These are phyloP conservation scores for Corymbia maculata DNA, from an alignment of 345 rosid genomes.

Conservation along the genomic window DNA sequence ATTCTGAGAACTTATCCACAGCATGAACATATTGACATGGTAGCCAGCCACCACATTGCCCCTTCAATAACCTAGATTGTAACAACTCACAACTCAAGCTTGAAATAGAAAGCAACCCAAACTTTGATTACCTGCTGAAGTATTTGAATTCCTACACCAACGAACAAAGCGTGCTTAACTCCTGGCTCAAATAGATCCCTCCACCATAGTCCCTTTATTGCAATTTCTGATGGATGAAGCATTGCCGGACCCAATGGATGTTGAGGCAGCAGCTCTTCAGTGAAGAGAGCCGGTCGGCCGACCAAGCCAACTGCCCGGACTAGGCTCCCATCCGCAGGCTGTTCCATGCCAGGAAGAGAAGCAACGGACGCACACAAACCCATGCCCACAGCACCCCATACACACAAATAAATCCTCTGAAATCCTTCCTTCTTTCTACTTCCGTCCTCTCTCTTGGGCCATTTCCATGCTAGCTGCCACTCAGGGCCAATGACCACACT, in stretches of 20 bases:
- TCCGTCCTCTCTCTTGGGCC: conserved; percentile 64
- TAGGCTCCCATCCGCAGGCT: conserved; percentile 38
- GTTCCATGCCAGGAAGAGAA: conserved; percentile 54
- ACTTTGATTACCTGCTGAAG: conserved; percentile 82
- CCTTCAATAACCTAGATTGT: not conserved
- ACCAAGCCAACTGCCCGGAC: conserved; percentile 90
- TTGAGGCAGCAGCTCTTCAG: conserved; percentile 51
- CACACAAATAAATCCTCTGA: conserved; percentile 74
- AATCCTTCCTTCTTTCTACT: conserved; percentile 79
- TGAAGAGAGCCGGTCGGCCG: conserved; percentile 76
- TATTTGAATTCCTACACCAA: conserved; percentile 91
- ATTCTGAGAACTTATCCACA: not conserved
- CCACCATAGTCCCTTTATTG: conserved; percentile 52
- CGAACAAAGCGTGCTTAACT: conserved; percentile 77
- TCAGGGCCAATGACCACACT: conserved; percentile 85
- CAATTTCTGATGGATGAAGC: conserved; percentile 79
- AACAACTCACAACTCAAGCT: not conserved
- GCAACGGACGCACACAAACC: conserved; percentile 66
- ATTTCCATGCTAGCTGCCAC: conserved; percentile 99
- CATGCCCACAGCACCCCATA: conserved; percentile 52
- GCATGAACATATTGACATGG: not conserved
- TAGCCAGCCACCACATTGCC: not conserved
- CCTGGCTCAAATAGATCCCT: conserved; percentile 85
- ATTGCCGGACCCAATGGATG: conserved; percentile 78
- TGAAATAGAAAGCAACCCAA: not conserved